Conservation (phyloP, 176 grass and related monocot species). For the Lolium perenne region DNA sequence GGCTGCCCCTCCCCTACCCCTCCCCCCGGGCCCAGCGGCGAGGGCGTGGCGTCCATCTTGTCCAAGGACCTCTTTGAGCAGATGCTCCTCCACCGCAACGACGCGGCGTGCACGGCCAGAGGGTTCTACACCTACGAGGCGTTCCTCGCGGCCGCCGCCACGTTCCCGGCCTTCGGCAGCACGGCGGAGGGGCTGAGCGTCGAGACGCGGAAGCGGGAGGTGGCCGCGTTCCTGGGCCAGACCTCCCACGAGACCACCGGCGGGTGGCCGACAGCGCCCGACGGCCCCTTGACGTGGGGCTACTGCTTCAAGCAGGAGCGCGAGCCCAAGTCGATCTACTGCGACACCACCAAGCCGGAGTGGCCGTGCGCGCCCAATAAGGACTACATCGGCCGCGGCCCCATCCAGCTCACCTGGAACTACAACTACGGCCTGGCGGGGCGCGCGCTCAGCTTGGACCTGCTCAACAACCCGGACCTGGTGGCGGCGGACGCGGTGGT, state of each 20-base stretch:
- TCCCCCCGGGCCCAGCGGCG: too few species aligned
- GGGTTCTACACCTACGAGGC: constrained; percentile 59
- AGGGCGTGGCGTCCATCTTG: constrained; percentile 44
- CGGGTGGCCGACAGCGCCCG: constrained; percentile 40
- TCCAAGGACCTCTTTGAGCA: constrained; percentile 36
- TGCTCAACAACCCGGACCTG: constrained; percentile 28
- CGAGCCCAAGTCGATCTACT: too few species aligned
- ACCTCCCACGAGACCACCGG: constrained; percentile 31
- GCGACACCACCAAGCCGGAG: not conserved
- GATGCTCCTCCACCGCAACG: constrained; percentile 59
- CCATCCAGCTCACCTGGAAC: constrained; percentile 30
- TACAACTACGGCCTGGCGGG: constrained; percentile 52
- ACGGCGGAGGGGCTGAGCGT: too few species aligned
- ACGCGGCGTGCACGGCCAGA: not conserved
- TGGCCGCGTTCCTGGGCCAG: too few species aligned
- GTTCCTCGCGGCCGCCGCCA: constrained; percentile 51
- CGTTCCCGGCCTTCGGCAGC: constrained; percentile 14
- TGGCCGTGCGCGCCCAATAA: constrained; percentile 44
- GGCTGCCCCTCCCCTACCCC: too few species aligned
- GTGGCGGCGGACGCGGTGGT: too few species aligned
- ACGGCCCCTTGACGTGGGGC: constrained; percentile 46
- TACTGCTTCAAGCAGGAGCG: too few species aligned
- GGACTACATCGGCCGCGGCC: constrained; percentile 54
- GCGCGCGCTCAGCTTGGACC: constrained; percentile 29
- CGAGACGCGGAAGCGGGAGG: too few species aligned